Base-by-base conservation (phyloP, 192 early-diverging fungal species). In the Obelidium mucronatum region DNA sequence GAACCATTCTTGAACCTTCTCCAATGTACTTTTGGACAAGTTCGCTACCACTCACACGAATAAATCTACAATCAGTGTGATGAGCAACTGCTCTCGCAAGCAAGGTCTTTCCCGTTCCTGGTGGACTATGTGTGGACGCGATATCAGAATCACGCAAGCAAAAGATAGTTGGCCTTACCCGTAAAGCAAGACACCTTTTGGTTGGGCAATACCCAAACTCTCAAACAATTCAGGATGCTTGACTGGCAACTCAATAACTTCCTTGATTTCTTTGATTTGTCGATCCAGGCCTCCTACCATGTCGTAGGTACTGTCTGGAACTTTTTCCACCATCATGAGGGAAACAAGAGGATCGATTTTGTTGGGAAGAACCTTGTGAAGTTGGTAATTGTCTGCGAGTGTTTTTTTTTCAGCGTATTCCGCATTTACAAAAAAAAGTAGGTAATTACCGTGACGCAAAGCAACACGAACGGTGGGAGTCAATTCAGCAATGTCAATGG, bases 271-370 rank as follows among this genome's bases (percentile, higher is more conserved):
- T 81, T 99, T 98, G 78, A 99, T 99, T 80, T 99, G 98, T 78
- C 96, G 94, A 80, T 98, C 96, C 39, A 99, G 90, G 72, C 98
- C 98, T 78, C 98, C 98, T 73, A 99, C 93, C 95, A 97, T 96
- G 63, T 98, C 98, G 80, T 99, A 99, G 17, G 98, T 98, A 67
- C 95, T 97, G 83, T 98, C 97, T 34, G 98, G 98, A 22, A 98
- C 98, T 84, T 99, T 99, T 80, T 99, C 98, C 17, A 99, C 96
- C 98, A 98, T 99, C 98, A 99, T 99, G 62, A 99, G 89, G n/a
- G 92, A 94, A 26, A 99, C 98, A 48, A 99, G 89, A n/a, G 98
- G 98, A 80, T 99, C 98, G 61, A 99, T 91, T 78, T 98, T 96
- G 86, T 97, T 98, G 51, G 97, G 96, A 52, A 99, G 79, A 31